Conservation (phyloP, 2,329 filamentous ascomycete genomes). For the Hypocreales sp. region DNA sequence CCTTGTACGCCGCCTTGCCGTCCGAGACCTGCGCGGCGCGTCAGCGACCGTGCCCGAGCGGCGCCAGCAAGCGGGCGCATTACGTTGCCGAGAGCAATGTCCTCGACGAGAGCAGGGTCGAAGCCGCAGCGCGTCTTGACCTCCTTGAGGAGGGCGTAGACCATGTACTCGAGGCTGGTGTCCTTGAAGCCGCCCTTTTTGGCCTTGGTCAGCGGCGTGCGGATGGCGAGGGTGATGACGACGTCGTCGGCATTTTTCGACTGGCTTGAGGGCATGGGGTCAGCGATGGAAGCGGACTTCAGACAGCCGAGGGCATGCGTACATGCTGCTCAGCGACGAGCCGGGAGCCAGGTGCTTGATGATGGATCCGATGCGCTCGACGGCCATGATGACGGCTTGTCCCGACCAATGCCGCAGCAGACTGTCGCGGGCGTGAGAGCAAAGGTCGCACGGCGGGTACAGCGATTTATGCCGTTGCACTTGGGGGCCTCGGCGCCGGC, state of each 20-base stretch:
- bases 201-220: slow-evolving; percentile 79
- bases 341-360: slow-evolving; percentile 71
- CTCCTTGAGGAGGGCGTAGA: slow-evolving; percentile 71
- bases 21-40: slow-evolving; percentile 52
- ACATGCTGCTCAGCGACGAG: slow-evolving; percentile 63
- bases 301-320: slow-evolving; percentile 19
- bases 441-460: too few relatives aligned
- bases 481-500: too few relatives aligned
- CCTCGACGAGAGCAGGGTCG: slow-evolving; percentile 69
- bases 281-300: neutral
- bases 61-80: slow-evolving; percentile 2
- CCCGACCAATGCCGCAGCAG: too few relatives aligned
- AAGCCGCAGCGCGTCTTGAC: slow-evolving; percentile 57
- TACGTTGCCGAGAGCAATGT: slow-evolving; percentile 88
- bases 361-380: slow-evolving; percentile 75
- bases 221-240: slow-evolving; percentile 83
- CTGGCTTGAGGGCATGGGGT: too few relatives aligned
- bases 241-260: slow-evolving; percentile 92
- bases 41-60: neutral
- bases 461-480: too few relatives aligned
- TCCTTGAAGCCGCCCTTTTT: slow-evolving; percentile 93
- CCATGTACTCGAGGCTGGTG: slow-evolving; percentile 71
- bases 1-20: slow-evolving; percentile 75
- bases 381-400: slow-evolving; percentile 46
- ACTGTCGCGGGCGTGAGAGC: too few relatives aligned